Evolutionary conservation across 345 rosid genomes (phyloP), one percentile per base, ranked within the genome.

Genomic region (Bruguiera gymnorhiza): DNA sequence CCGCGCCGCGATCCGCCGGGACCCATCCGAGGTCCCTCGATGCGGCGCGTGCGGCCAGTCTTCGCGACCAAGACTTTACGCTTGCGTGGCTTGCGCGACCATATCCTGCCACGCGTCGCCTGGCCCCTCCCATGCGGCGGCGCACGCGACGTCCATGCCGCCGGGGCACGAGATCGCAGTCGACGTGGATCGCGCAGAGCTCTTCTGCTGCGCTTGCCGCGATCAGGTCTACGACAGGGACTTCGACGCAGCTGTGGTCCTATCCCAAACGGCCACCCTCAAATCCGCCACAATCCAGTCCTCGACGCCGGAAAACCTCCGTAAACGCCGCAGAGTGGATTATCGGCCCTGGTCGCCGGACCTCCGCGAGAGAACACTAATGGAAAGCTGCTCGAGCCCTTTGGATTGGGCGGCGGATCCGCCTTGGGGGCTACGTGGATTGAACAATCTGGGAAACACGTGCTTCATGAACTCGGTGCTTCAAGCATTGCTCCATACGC

Each of bases 401-500:
- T 7, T 72, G 60, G 70, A 32, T 56, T 26, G 27, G 9, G 51
- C 19, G 6, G 32, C 37, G 27, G 80, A 77, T 68, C 64, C 59
- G 66, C 96, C 98, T 13, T 53, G 86, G 75, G 98, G 97, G 1
- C 77, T 93, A 66, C 81, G 98, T 60, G 98, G 97, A 36, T 75
- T 93, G 85, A 91, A 89, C 75, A 93, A 93, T 58, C 58, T 93
- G 56, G 98, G 98, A 23, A 91, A 88, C 55, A 93, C 96, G 62
- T 93, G 96, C 74, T 93, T 93, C 36, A 91, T 91, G 98, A 93
- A 91, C 71, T 90, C 96, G 57, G 93, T 91, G 66, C 83, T 93
- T 82, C 98, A 91, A 78, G 97, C 88, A 15, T 81, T 91, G 83
- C 82, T 91, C 51, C 97, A 93, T 76, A 87, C 91, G 37, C 96